A percentile compares a stretch with the other conserved stretches of the same genome.
phyloP scores from a whole-genome alignment of 2,329 filamentous ascomycete species.

The Lasiodiplodia theobromae region DNA sequence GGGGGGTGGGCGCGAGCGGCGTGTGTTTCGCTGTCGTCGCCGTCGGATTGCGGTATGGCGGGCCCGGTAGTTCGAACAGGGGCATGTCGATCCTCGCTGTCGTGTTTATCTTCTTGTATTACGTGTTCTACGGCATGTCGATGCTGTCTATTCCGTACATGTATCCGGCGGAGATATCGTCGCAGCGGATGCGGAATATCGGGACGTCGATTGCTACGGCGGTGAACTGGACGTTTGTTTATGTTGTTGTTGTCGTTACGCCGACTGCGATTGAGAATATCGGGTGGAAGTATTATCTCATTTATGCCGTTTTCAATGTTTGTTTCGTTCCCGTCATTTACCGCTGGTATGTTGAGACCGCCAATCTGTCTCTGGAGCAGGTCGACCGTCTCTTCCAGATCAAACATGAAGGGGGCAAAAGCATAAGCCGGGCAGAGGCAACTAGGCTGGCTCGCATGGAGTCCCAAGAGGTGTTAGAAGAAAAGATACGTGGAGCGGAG shows the following conservation, averaged over 20 bases:
- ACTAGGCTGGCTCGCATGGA: background rate
- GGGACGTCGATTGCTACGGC: background rate
- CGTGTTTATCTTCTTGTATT: background rate
- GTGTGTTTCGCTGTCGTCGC: background rate
- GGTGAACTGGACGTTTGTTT: background rate
- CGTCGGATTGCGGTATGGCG: background rate
- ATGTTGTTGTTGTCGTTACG: background rate
- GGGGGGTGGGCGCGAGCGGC: background rate
- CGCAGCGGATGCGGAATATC: background rate
- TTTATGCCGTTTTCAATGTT: background rate
- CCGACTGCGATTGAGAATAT: background rate
- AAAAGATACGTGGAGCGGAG: background rate
- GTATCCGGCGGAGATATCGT: background rate
- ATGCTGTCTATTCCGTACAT: background rate
- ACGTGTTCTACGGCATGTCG: background rate
- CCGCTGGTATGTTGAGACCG: background rate
- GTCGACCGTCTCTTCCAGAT: background rate
- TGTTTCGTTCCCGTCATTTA: background rate
- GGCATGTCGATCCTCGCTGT: background rate
- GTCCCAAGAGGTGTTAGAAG: background rate
- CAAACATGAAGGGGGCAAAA: background rate
- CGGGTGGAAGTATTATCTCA: background rate
- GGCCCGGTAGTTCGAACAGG: background rate
- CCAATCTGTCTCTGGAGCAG: background rate
- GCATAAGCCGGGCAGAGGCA: background rate